A percentile compares a stretch with the other conserved stretches of the same genome.
Conservation (phyloP, 2,329 filamentous ascomycete species). For the Penicillium sp. region DNA sequence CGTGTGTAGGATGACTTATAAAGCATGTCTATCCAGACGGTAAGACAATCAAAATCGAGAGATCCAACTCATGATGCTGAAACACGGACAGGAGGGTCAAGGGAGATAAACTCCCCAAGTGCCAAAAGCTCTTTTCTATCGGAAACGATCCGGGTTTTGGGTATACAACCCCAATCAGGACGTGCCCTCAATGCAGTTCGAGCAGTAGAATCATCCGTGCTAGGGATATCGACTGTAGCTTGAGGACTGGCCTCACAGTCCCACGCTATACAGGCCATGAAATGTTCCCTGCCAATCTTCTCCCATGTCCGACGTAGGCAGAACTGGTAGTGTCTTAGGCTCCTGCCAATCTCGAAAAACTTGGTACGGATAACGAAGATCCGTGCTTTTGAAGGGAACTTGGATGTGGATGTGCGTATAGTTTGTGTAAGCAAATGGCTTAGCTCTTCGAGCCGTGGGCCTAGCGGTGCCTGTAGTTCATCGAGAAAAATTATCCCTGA, state of each 20-base stretch:
- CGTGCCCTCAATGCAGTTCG: background rate
- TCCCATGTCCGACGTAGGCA: slow-evolving; percentile 36
- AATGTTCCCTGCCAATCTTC: slow-evolving; percentile 33
- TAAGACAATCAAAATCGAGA: background rate
- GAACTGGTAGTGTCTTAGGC: slow-evolving; percentile 26
- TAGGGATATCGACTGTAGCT: background rate
- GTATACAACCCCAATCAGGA: background rate
- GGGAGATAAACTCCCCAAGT: slow-evolving; percentile 25
- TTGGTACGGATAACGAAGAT: slow-evolving; percentile 40
- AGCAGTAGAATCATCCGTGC: slow-evolving; percentile 2
- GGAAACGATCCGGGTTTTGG: slow-evolving; percentile 31
- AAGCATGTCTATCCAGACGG: no score
- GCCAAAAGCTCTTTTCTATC: slow-evolving; percentile 30
- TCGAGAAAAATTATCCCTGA: slow-evolving; percentile 39
- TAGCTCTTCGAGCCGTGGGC: slow-evolving; percentile 30
- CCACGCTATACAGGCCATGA: slow-evolving; percentile 43
- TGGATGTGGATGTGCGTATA: slow-evolving; percentile 8
- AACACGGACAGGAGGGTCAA: slow-evolving; percentile 20
- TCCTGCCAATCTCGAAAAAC: slow-evolving; percentile 25
- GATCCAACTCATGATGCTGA: background rate
- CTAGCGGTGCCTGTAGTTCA: slow-evolving; percentile 23
- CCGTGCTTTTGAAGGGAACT: slow-evolving; percentile 27
- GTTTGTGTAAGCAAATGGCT: slow-evolving; percentile 23
- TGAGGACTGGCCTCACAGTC: background rate
- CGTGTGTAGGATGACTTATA: no score